phyloP scores from a whole-genome alignment of 2,329 filamentous ascomycete species.

The Tolypocladium tundrense region DNA sequence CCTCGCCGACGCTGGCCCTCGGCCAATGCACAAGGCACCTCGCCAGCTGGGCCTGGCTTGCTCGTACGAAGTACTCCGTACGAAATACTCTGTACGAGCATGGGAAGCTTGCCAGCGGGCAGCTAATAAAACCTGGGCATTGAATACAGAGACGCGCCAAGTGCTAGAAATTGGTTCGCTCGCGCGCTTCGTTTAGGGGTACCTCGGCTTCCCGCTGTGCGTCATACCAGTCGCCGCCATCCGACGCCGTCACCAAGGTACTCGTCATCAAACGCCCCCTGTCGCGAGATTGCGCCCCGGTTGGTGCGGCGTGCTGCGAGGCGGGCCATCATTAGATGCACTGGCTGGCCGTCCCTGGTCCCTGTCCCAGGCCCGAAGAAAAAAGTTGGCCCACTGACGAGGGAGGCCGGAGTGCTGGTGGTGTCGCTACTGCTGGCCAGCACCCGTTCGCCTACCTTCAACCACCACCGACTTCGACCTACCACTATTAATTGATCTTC shows the following conservation, averaged over 20 bases:
- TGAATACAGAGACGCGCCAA: too few species aligned
- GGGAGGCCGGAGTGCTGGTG: not conserved
- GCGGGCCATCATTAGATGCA: conserved; percentile 6
- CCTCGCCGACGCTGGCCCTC: too few species aligned
- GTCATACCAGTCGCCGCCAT: not conserved
- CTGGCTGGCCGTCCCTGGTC: not conserved
- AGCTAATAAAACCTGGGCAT: not conserved
- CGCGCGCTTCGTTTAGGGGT: not conserved
- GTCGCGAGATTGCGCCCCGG: not conserved
- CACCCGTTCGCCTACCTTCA: not conserved
- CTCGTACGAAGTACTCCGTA: too few species aligned
- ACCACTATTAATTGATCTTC: not conserved
- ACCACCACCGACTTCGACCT: not conserved
- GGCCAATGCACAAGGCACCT: too few species aligned
- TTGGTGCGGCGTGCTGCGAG: not conserved
- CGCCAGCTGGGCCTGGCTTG: too few species aligned
- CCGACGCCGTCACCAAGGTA: not conserved
- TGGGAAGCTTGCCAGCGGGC: not conserved
- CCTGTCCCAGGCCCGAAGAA: not conserved
- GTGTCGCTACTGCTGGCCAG: not conserved
- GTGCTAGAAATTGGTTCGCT: not conserved
- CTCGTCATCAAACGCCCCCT: not conserved
- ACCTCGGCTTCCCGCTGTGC: not conserved
- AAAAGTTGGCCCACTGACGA: not conserved
- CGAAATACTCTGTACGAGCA: too few species aligned